phyloP scores from a whole-genome alignment of 1,139 yeast genomes.

The Blastobotrys aristatus region DNA sequence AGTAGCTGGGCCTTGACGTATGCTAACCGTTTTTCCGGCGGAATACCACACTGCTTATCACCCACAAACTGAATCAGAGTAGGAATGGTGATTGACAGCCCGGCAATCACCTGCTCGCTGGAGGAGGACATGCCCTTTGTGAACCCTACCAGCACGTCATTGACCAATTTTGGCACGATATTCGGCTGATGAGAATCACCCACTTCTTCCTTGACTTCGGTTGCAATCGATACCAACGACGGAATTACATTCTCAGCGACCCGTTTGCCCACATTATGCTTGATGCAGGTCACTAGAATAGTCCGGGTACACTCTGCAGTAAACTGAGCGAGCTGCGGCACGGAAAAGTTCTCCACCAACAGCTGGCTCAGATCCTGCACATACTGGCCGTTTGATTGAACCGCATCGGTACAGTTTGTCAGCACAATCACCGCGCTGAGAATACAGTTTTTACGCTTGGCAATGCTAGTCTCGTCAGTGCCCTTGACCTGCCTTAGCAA shows the following conservation, averaged over 20 bases:
- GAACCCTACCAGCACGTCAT: slow-evolving; percentile 53
- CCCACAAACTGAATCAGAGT: slow-evolving; percentile 43
- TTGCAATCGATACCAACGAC: slow-evolving; percentile 31
- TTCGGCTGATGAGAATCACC: slow-evolving; percentile 15
- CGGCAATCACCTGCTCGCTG: slow-evolving; percentile 31
- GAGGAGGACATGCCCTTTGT: slow-evolving; percentile 37
- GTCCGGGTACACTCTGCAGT: slow-evolving; percentile 57
- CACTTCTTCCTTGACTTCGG: slow-evolving; percentile 19
- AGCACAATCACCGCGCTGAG: slow-evolving; percentile 57
- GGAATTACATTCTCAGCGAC: slow-evolving; percentile 40
- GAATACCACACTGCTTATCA: slow-evolving; percentile 24
- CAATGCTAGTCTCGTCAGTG: slow-evolving; percentile 38
- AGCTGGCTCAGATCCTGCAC: slow-evolving; percentile 37
- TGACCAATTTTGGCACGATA: slow-evolving; percentile 37
- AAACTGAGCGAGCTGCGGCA: slow-evolving; percentile 40
- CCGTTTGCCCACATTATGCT: slow-evolving; percentile 27
- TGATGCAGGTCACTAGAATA: slow-evolving; percentile 43
- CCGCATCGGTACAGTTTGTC: slow-evolving; percentile 46
- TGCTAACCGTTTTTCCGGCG: slow-evolving; percentile 29
- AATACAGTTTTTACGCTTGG: slow-evolving; percentile 42
- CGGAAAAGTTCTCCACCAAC: slow-evolving; percentile 35
- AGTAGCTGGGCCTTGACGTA: slow-evolving; percentile 52
- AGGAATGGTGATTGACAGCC: slow-evolving; percentile 47
- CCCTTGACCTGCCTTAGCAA: slow-evolving; percentile 20
- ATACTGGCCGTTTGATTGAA: slow-evolving; percentile 39